Base-by-base conservation (phyloP, 2,329 filamentous ascomycete genomes). In the Exophiala xenobiotica region DNA sequence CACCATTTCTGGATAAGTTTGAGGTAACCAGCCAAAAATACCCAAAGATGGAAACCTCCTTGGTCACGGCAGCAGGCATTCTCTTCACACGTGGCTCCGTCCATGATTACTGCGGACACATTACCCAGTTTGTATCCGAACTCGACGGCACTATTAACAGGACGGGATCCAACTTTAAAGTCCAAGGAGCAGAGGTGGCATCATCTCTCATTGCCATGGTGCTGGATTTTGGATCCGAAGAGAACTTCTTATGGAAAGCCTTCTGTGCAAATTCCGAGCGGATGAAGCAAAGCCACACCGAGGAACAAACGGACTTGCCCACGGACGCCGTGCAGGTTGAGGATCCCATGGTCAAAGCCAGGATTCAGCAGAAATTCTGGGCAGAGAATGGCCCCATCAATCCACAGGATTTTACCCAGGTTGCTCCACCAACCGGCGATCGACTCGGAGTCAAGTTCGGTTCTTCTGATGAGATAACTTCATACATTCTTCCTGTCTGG, bases 141-240 rank as follows among this genome's bases (percentile, higher is more conserved):
- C 64, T 84, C 2, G 70, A 75, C 43, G 68, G 67, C 20, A 73
- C 79, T 22, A 72, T 80, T 47, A 67, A 66, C n/a, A 67, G 71
- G 7, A 65, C 75, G 1, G 74, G 72, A 6, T 65, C 72, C 1
- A 74, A 73, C 38, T 79, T 74, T 67, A 77, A 73, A 53, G 74
- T 79, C 43, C 72, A 78, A 54, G 81, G 79, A 0, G 74, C 79
- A 2, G 77, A 78, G 48, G 71, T 82, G 9, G 75, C 74, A 2
- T 74, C 80, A 5, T 73, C 74, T 6, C 81, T 82, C 55, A 72
- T 81, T 41, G 74, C 79, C 1, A 74, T 74, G 2, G 69, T 83
- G 12, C 74, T 83, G 45, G 74, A 78, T 45, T 82, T 80, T 58
- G 80, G 80, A 1, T 62, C 67, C 2, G 61, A 72, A 6, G 63